phyloP scores from a whole-genome alignment of 2,329 filamentous ascomycete species.

The Colletotrichum tabaci region DNA sequence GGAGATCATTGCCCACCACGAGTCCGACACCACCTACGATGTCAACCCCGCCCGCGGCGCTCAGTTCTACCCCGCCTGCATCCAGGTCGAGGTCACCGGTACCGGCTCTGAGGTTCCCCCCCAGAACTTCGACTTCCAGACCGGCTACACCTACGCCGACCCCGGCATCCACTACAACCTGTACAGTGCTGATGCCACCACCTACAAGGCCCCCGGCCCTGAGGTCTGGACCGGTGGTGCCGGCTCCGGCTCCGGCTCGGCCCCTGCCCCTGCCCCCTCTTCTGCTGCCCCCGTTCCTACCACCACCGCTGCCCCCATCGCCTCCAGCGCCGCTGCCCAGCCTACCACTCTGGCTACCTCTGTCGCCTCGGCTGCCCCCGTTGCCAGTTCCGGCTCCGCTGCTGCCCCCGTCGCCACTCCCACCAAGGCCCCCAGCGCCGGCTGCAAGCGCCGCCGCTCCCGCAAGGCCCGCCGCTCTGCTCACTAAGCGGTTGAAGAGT shows the following conservation, averaged over 20 bases:
- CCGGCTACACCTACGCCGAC: constrained; percentile 71
- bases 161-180: constrained; percentile 73
- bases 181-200: constrained; percentile 57
- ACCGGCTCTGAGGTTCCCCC: constrained; percentile 63
- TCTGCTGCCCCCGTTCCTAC: constrained; percentile 26
- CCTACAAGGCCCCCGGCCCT: constrained; percentile 55
- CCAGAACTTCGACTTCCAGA: constrained; percentile 61
- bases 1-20: constrained; percentile 69
- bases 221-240: constrained; percentile 50
- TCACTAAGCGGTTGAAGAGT: constrained; percentile 22
- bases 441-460: constrained; percentile 40
- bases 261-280: constrained; percentile 17
- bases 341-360: constrained; percentile 39
- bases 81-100: constrained; percentile 73
- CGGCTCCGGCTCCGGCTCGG: constrained; percentile 37
- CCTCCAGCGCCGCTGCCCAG: constrained; percentile 12
- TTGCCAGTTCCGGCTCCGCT: constrained; percentile 28
- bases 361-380: constrained; percentile 26
- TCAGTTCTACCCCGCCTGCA: constrained; percentile 71
- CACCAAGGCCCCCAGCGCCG: constrained; percentile 28
- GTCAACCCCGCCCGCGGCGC: constrained; percentile 57
- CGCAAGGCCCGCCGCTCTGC: constrained; percentile 41
- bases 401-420: constrained; percentile 44
- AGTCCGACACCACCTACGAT: constrained; percentile 53
- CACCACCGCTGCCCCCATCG: constrained; percentile 18